Base-by-base conservation (phyloP, 2,329 filamentous ascomycete species). In the Knufia fluminis region DNA sequence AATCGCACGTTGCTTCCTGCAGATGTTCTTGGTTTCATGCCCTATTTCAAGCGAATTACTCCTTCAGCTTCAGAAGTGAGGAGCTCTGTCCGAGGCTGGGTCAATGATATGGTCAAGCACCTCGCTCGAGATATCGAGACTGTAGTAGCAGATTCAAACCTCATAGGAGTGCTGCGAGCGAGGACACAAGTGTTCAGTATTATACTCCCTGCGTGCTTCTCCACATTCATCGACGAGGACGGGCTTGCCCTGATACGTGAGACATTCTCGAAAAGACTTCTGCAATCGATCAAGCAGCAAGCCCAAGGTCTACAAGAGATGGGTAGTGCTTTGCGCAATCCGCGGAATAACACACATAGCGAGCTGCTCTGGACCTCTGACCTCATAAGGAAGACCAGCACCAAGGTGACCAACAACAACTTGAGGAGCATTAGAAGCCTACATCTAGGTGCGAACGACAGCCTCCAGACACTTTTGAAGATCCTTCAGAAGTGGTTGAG, bases 21-120 rank as follows among this genome's bases (percentile, higher is more conserved):
- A 6, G 87, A 94, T 52, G 85, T 95, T 36, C 79, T 79, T 41
- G 85, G 84, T 56, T 96, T 94, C 62, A 91, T 82, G 1, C 90
- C 90, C 0, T 95, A 88, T 69, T 85, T 94, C 31, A 81, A 86
- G 24, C 82, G 94, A 59, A 86, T 90, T 56, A 85, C 92, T 56
- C 66, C 86, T 3, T 77, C 81, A 20, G 78, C 76, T 17, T 67
- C 71, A 20, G 75, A 80, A 52, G 78, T 79, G 1, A 73, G 75
- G 36, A 75, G 79, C 1, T 79, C 79, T 64, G 72, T 87, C 12
- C 74, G 73, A 19, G 64, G 62, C 23, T 90, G 85, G 85, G 32
- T 46, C 14, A 32, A 38, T n/a, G 44, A 36, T 8, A 16, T 16
- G 14, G 16, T 39, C 14, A 36, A 12, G 6, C 33, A 46, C 33